Evolutionary conservation across 768 basidiomycete genomes (phyloP), one percentile per base, ranked within the genome.

Genomic region (Hericium alpestre): DNA sequence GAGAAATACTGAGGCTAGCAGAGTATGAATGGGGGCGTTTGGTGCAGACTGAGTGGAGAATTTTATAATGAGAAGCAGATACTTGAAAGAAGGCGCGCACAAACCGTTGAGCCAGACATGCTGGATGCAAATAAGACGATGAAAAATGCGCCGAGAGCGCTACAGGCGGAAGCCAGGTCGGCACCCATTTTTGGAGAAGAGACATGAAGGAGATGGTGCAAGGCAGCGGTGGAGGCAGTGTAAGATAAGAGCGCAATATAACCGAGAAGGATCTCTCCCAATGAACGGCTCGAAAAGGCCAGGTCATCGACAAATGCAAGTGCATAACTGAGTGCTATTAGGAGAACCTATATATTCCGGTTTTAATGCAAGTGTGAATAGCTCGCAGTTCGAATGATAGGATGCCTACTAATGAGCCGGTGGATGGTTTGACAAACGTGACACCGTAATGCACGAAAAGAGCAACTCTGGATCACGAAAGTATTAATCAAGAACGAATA

Each of bases 391-490:
- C 59, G 23, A 39, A 58, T 7, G 53, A 37, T 40, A 48, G 37
- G 27, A 38, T 8, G 16, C 78, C 64, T 62, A 82, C 83, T 52
- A 75, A 76, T 51, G 77, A 71, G 56, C 65, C 75, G 41, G 81
- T 63, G 55, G 86, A 66, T 5, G 80, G 72, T 54, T 77, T 76
- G 51, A 84, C 72, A 85, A 86, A 89, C 46, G 84, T 71, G 22
- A 79, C 72, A 6, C 87, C 83, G 67, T 86, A 86, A 64, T 87
- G 84, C 20, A 80, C 71, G 63, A 90, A 81, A 38, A 90, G 62
- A 46, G 87, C 74, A 37, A 87, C 83, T 53, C 89, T 91, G 56
- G 2, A 60, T n/a, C 39, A 51, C 15, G 37, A 37, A 55, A 23
- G 55, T 38, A 62, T 48, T 46, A 47, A 39, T 32, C 32, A 38